A percentile compares a stretch with the other conserved stretches of the same genome.
Conservation (phyloP, 768 basidiomycete species). For the Mycena vulgaris region DNA sequence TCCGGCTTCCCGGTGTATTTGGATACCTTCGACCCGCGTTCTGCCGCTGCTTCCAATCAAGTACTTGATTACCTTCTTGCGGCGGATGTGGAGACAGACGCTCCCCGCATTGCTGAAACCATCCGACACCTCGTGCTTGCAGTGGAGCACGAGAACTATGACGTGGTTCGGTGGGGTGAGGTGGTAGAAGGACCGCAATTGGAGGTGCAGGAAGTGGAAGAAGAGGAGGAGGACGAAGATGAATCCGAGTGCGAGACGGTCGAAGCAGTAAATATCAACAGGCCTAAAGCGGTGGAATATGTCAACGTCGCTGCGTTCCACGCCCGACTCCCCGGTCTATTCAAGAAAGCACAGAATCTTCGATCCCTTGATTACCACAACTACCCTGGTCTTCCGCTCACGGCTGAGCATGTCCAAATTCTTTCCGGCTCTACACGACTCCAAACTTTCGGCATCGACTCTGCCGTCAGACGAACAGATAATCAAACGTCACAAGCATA, state of each 20-base stretch:
- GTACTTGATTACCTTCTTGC: conserved; percentile 22
- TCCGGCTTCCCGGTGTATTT: conserved; percentile 35
- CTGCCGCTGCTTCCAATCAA: conserved; percentile 9
- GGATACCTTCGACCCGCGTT: conserved; percentile 2
- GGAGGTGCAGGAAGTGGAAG: background rate
- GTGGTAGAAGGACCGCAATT: background rate
- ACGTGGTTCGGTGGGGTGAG: background rate
- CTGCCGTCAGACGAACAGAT: background rate
- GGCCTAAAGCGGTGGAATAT: background rate
- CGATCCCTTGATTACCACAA: conserved; percentile 34
- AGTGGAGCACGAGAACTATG: conserved; percentile 22
- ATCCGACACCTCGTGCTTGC: conserved; percentile 22
- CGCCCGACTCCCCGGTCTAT: conserved; percentile 24
- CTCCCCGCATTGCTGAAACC: background rate
- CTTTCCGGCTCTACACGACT: conserved; percentile 23
- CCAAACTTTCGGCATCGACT: conserved; percentile 26
- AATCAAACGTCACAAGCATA: background rate
- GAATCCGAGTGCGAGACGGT: background rate
- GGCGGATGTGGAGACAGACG: background rate
- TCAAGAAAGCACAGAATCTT: conserved; percentile 29
- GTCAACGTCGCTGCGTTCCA: conserved; percentile 15
- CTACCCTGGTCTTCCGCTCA: conserved; percentile 26
- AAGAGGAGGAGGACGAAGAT: background rate
- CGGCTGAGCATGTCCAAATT: background rate
- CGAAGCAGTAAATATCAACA: background rate